Conservation (phyloP, 495 filamentous ascomycete genomes). For the Staphylotrichum longicolle region DNA sequence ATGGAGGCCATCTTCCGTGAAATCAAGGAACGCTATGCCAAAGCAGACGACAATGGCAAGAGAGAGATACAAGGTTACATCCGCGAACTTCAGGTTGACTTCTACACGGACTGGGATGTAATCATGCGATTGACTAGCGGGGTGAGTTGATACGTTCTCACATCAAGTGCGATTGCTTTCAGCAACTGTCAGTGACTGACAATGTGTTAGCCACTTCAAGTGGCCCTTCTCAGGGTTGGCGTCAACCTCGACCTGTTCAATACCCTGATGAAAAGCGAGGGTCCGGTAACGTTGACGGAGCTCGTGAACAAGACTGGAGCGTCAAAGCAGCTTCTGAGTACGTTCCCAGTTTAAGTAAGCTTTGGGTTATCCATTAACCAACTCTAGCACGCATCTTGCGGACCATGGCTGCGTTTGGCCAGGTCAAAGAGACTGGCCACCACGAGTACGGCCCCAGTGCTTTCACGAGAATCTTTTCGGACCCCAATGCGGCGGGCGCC, state of each 20-base stretch:
- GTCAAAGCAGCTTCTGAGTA: constrained; percentile 10
- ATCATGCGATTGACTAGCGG: background rate
- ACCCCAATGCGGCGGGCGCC: constrained; percentile 31
- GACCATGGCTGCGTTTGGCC: constrained; percentile 41
- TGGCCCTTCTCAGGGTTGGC: constrained; percentile 21
- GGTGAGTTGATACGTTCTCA: background rate
- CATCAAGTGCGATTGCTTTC: background rate
- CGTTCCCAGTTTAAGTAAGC: too few relatives aligned
- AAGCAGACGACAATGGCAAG: too few relatives aligned
- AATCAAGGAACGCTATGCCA: too few relatives aligned
- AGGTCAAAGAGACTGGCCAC: constrained; percentile 38
- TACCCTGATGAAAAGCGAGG: constrained; percentile 30
- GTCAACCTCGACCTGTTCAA: constrained; percentile 9
- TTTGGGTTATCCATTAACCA: too few relatives aligned
- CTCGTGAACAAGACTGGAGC: constrained; percentile 4
- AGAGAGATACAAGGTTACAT: too few relatives aligned
- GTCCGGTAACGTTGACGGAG: constrained; percentile 2
- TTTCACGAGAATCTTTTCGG: constrained; percentile 36
- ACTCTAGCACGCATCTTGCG: constrained; percentile 39
- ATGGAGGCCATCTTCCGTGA: too few relatives aligned
- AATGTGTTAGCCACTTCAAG: background rate
- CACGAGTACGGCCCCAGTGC: constrained; percentile 39
- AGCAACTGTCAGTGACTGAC: too few relatives aligned
- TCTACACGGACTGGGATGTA: background rate
- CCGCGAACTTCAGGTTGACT: background rate